Base-by-base conservation (phyloP, 2,329 filamentous ascomycete species). In the Colletotrichum gloeosporioides region DNA sequence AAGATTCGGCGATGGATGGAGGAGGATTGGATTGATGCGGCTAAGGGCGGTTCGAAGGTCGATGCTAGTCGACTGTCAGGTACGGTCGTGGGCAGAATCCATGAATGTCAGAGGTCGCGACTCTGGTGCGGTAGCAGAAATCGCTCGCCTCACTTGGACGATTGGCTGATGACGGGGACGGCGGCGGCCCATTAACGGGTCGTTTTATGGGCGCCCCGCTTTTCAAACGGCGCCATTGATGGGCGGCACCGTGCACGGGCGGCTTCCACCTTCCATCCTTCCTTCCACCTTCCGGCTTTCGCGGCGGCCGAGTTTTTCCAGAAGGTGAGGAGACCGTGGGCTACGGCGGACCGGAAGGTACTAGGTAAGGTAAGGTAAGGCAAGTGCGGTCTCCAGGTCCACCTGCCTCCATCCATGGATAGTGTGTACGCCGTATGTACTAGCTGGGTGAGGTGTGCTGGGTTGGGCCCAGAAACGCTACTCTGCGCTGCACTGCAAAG, bases 161-260 rank as follows among this genome's bases (percentile, higher is more conserved):
- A 78, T 78, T 78, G 77, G 77, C 49, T 76, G 16, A 71, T 57
- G 57, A 57, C 64, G 68, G 76, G 73, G 72, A 77, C 68, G 57
- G 69, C 49, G 73, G 22, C 65, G 70, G 70, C 69, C 73, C 36
- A 73, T 53, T 69, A 65, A 64, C 73, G 70, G 73, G 73, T 73
- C 73, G 27, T 36, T 69, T 53, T 53, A 65, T 64, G 64, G 57
- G 25, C 36, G 29, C 32, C 44, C 73, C 73, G 39, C 73, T 73
- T 76, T 69, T 73, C 70, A 69, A 69, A 73, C 73, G 73, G 73
- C 64, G 70, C 73, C 73, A 49, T 76, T 57, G 57, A n/a, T 9
- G 29, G 39, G 64, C 57, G 29, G 34, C 49, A 34, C n/a, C 27
- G 65, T 53, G 44, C n/a, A 53, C 44, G 44, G 44, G 44, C 65